phyloP scores from a whole-genome alignment of 148 eudicot species.

The Vaccinium vitisidaea region DNA sequence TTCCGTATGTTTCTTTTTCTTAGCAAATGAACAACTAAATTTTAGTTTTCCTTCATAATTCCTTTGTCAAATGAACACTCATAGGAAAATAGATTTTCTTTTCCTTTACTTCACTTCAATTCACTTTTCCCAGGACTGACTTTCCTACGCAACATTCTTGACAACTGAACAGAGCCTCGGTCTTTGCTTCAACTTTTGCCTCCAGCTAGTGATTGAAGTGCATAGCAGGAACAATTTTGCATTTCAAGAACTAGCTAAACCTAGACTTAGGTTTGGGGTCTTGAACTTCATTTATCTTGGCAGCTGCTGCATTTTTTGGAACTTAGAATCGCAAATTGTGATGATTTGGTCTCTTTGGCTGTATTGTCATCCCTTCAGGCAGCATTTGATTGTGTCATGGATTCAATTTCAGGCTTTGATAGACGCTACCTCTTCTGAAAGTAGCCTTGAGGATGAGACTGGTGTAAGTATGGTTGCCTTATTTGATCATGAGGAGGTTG shows the following conservation, averaged over 20 bases:
- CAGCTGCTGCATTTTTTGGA: not conserved
- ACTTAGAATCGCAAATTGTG: not conserved
- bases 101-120: too few species aligned
- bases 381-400: not conserved
- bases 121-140: too few species aligned
- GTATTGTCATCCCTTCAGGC: not conserved
- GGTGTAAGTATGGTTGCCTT: slow-evolving; percentile 93
- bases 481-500: slow-evolving; percentile 97
- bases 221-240: not conserved
- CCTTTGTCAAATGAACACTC: too few species aligned
- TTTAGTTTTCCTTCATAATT: too few species aligned
- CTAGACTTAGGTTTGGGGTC: not conserved
- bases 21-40: too few species aligned
- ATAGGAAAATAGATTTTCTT: too few species aligned
- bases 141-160: too few species aligned
- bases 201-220: not conserved
- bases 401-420: slow-evolving; percentile 70
- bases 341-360: not conserved
- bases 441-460: slow-evolving; percentile 77
- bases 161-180: too few species aligned
- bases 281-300: not conserved
- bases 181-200: too few species aligned
- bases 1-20: too few species aligned
- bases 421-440: slow-evolving; percentile 71
- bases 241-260: not conserved